phyloP scores from a whole-genome alignment of 2,329 filamentous ascomycete species.

The Laburnicola sp. region DNA sequence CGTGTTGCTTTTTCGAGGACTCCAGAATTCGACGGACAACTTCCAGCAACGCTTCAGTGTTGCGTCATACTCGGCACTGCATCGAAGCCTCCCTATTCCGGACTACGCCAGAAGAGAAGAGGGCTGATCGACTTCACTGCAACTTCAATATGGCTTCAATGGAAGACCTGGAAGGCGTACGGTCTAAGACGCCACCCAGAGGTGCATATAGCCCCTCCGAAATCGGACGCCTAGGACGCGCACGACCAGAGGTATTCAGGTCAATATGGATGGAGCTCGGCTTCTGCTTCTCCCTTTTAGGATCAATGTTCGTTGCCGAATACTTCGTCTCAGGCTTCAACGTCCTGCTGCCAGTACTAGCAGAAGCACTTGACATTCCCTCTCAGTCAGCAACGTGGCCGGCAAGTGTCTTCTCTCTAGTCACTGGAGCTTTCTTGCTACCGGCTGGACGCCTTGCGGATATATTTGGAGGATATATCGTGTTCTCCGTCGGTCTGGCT shows the following conservation, averaged over 20 bases:
- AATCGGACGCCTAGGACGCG: constrained; percentile 64
- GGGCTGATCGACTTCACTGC: too few species aligned
- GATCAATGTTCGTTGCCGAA: constrained; percentile 68
- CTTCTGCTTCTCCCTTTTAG: constrained; percentile 65
- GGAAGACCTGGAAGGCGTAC: constrained; percentile 20
- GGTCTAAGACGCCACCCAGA: constrained; percentile 9
- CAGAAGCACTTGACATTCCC: constrained; percentile 65
- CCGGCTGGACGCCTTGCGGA: constrained; percentile 60
- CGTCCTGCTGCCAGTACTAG: constrained; percentile 67
- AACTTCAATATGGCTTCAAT: not conserved
- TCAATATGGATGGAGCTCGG: constrained; percentile 60
- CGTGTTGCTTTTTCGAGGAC: too few species aligned
- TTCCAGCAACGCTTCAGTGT: too few species aligned
- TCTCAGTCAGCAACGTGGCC: constrained; percentile 60
- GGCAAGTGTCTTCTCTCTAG: constrained; percentile 43
- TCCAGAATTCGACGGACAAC: too few species aligned
- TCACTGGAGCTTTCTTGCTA: constrained; percentile 42
- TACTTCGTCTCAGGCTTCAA: constrained; percentile 78
- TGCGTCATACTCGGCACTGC: too few species aligned
- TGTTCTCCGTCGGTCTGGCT: constrained; percentile 64
- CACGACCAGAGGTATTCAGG: constrained; percentile 61
- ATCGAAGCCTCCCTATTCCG: too few species aligned
- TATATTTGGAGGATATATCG: constrained; percentile 65
- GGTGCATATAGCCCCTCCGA: constrained; percentile 31
- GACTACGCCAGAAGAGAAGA: too few species aligned